phyloP scores from a whole-genome alignment of 1,284 basidiomycete genomes.

The Pulchroboletus neoregius region DNA sequence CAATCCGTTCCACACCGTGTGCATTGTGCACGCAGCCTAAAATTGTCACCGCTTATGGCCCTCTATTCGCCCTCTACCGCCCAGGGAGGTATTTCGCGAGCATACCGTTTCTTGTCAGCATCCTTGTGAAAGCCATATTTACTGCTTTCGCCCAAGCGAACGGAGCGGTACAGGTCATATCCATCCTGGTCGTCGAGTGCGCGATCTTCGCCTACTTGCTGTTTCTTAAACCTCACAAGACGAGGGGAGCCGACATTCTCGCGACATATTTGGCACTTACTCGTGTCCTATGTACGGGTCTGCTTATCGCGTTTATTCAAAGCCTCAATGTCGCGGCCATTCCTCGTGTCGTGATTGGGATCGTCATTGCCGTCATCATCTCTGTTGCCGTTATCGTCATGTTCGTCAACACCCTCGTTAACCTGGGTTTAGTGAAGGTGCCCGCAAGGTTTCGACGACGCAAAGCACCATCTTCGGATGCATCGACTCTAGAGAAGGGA shows the following conservation, averaged over 20 bases:
- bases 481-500: slow-evolving; percentile 32
- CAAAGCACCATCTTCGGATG: slow-evolving; percentile 10
- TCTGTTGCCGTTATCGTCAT: slow-evolving; percentile 57
- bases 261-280: slow-evolving; percentile 59
- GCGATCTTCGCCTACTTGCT: slow-evolving; percentile 54
- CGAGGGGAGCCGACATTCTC: slow-evolving; percentile 58
- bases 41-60: slow-evolving; percentile 39
- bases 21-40: slow-evolving; percentile 38
- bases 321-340: slow-evolving; percentile 60
- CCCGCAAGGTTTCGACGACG: slow-evolving; percentile 17
- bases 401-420: slow-evolving; percentile 54
- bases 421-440: slow-evolving; percentile 38
- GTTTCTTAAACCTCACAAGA: slow-evolving; percentile 53
- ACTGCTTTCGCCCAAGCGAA: slow-evolving; percentile 66
- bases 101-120: slow-evolving; percentile 50
- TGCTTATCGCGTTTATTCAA: slow-evolving; percentile 67
- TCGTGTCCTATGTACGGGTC: slow-evolving; percentile 58
- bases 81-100: slow-evolving; percentile 55
- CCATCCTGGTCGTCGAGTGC: slow-evolving; percentile 67
- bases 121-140: slow-evolving; percentile 65
- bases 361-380: slow-evolving; percentile 58
- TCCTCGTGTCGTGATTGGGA: slow-evolving; percentile 70
- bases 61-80: slow-evolving; percentile 57
- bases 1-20: slow-evolving; percentile 36
- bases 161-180: slow-evolving; percentile 69